Base-by-base conservation (phyloP, 2,329 filamentous ascomycete species). In the Thelonectria olida region DNA sequence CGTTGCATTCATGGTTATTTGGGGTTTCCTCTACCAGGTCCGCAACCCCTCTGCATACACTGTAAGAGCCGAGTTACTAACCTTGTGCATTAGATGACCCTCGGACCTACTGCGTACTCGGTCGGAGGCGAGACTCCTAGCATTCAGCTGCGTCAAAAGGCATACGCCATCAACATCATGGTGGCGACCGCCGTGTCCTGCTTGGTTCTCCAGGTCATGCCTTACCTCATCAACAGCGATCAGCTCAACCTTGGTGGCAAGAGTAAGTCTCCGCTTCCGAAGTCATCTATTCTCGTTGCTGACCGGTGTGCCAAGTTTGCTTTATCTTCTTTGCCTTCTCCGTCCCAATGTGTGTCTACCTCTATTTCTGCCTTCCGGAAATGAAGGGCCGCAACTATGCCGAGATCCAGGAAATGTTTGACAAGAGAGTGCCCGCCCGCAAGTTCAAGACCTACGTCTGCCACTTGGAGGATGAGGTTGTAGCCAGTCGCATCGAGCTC, bases 361-460 rank as follows among this genome's bases (percentile, higher is more conserved):
- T 79, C 19, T 71, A 72, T 66, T 73, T 73, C 52, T 74, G 65
- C 44, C 70, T 79, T 74, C 81, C 81, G 2, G 73, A 75, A 61
- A 74, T 72, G 25, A 67, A 67, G 23, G 66, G 63, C 10, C 65
- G 69, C 38, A 65, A 65, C 61, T 65, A 61, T 13, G 54, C 63
- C 36, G 63, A 64, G 20, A 61, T 65, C 36, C 61, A 65, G 34
- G 61, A 64, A 20, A 63, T 65, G 56, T 61, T 63, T 19, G 63
- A 65, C 28, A 58, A 61, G 28, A 50, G 42, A 15, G 57, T 61
- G 3, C 61, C 61, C 22, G 54, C 61, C 8, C 56, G 63, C 15
- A 12, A 65, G 50, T 61, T 65, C 50, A 63, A 61, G 48, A 17
- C 41, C 0, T 61, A 63, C 15, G 45, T 61, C 10, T 65, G 63